Percentiles rank a stretch among this genome's conserved stretches.
Evolutionary conservation across 75 land plant species (phyloP).

Genomic region (Pinus taeda): DNA sequence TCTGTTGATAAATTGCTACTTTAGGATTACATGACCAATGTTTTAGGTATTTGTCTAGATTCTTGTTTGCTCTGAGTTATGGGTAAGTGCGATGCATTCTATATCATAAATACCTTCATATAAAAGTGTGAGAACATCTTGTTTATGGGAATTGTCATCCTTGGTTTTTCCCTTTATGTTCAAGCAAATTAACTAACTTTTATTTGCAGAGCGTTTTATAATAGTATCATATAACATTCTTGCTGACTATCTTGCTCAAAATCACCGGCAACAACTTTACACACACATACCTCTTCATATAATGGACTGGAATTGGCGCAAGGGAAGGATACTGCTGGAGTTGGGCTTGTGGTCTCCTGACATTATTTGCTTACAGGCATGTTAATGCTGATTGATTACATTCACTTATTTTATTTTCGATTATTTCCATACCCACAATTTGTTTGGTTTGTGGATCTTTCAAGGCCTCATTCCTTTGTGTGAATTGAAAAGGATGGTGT

Average conservation of each 20-base stretch:
- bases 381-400: background rate
- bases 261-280: slow-evolving; percentile 67
- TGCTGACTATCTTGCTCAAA: slow-evolving; percentile 76
- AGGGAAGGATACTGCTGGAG: slow-evolving; percentile 65
- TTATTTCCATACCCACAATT: background rate
- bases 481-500: background rate
- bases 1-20: no score
- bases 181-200: no score
- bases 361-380: slow-evolving; percentile 93
- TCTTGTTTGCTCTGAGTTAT: no score
- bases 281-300: slow-evolving; percentile 67
- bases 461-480: background rate
- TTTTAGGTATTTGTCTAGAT: no score
- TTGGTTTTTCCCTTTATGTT: no score
- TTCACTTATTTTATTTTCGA: background rate
- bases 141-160: no score
- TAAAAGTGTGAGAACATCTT: no score
- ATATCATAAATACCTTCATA: no score
- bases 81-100: no score
- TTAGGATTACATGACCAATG: no score
- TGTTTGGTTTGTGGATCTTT: background rate
- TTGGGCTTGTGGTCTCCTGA: slow-evolving; percentile 91
- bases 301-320: slow-evolving; percentile 85
- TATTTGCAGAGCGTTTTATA: slow-evolving; percentile 63
- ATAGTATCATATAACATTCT: slow-evolving; percentile 90